phyloP scores from a whole-genome alignment of 1,139 yeast genomes.

The Scheffersomyces parashehatae region DNA sequence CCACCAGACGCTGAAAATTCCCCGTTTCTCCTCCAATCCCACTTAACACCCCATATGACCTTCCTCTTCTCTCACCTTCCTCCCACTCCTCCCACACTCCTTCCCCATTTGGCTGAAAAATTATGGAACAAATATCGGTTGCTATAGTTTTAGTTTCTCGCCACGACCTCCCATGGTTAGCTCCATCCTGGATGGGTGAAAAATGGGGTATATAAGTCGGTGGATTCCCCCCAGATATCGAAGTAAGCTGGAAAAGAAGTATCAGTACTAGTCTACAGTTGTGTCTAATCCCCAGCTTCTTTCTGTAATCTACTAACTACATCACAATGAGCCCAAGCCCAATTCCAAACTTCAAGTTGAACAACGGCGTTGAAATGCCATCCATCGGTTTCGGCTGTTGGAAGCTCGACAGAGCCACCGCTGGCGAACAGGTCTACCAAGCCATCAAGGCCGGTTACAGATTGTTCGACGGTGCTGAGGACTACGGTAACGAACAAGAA shows the following conservation, averaged over 20 bases:
- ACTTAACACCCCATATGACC: no score
- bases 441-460: slow-evolving; percentile 75
- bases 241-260: neutral
- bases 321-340: neutral
- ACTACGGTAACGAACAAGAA: slow-evolving; percentile 75
- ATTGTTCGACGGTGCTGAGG: slow-evolving; percentile 75
- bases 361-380: slow-evolving; percentile 64
- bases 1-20: no score
- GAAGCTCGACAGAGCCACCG: slow-evolving; percentile 59
- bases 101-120: no score
- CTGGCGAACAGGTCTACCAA: slow-evolving; percentile 61
- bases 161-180: no score
- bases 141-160: no score
- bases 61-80: no score
- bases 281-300: neutral
- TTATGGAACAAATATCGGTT: no score
- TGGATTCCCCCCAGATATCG: neutral
- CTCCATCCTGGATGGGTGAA: slow-evolving; percentile 5
- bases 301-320: neutral
- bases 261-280: neutral
- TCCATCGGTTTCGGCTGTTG: slow-evolving; percentile 68
- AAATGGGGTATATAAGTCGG: slow-evolving; percentile 1
- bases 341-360: slow-evolving; percentile 38
- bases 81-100: no score
- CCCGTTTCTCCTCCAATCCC: no score